Percentiles rank a stretch among this genome's conserved stretches.
phyloP scores from a whole-genome alignment of 2,329 filamentous ascomycete species.

The Chaetomium olivaceum region DNA sequence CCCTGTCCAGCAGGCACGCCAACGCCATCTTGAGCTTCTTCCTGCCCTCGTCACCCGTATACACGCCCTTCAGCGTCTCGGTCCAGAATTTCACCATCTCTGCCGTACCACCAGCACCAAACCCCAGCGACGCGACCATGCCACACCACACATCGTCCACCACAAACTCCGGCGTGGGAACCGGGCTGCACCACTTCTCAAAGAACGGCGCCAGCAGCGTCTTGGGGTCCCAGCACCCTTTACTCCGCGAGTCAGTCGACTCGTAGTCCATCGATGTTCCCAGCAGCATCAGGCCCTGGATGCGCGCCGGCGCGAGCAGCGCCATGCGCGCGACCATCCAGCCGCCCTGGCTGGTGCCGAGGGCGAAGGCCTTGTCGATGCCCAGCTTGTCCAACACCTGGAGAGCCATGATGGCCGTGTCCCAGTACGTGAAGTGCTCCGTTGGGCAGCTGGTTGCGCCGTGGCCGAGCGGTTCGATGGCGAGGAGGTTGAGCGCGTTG shows the following conservation, averaged over 20 bases:
- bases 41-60: conserved; percentile 52
- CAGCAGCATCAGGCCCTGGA: conserved; percentile 50
- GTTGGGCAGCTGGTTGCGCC: conserved; percentile 46
- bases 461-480: conserved; percentile 56
- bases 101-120: conserved; percentile 43
- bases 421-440: conserved; percentile 58
- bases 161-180: conserved; percentile 49
- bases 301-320: conserved; percentile 49
- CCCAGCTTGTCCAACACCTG: conserved; percentile 56
- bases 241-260: conserved; percentile 46
- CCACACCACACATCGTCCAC: conserved; percentile 49
- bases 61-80: conserved; percentile 47
- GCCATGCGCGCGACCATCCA: conserved; percentile 55
- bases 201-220: conserved; percentile 45
- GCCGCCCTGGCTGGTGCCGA: conserved; percentile 55
- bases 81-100: conserved; percentile 49
- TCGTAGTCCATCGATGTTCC: conserved; percentile 57
- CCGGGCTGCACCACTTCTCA: conserved; percentile 44
- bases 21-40: conserved; percentile 50
- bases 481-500: conserved; percentile 49
- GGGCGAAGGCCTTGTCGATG: conserved; percentile 49
- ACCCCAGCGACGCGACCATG: conserved; percentile 48
- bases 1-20: conserved; percentile 48
- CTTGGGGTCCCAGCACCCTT: conserved; percentile 53
- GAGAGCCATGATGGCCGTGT: conserved; percentile 54